A percentile compares a stretch with the other conserved stretches of the same genome.
These are phyloP conservation scores for Solanum corneliomulleri DNA, from an alignment of 257 asterid species.

Conservation along the genomic window DNA sequence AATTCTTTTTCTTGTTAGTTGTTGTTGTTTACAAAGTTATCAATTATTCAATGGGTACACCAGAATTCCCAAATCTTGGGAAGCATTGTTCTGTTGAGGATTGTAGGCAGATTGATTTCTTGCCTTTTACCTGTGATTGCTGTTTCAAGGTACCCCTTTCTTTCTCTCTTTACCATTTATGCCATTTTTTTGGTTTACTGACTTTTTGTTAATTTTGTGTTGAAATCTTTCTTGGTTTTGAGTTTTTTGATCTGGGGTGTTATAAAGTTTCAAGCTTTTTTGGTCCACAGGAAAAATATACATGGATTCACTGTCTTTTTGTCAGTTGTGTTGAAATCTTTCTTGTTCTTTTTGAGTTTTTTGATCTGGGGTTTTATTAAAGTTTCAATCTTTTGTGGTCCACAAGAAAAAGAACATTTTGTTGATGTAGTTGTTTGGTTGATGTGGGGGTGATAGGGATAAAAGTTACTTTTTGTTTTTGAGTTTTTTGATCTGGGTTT, in stretches of 20 bases:
- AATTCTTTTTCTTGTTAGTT: neutral
- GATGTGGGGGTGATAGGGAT: neutral
- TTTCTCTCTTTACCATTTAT: neutral
- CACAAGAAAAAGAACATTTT: neutral
- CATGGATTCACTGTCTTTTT: neutral
- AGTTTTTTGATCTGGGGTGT: neutral
- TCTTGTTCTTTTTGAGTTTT: neutral
- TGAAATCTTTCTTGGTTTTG: neutral
- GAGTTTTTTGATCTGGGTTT: neutral
- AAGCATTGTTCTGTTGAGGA: slow-evolving; percentile 78
- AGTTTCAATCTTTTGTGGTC: neutral
- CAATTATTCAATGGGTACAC: slow-evolving; percentile 64
- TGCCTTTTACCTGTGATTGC: slow-evolving; percentile 94
- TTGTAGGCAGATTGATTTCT: slow-evolving; percentile 84
- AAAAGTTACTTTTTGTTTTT: neutral
- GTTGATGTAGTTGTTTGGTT: neutral
- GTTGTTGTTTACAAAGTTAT: neutral
- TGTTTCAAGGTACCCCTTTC: slow-evolving; percentile 41
- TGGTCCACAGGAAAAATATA: neutral
- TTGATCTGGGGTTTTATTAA: neutral
- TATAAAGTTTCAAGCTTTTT: neutral
- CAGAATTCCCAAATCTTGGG: slow-evolving; percentile 80
- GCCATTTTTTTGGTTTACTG: neutral
- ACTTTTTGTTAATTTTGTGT: neutral
- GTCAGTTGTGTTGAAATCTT: neutral